Conservation (phyloP, 1,284 basidiomycete genomes). For the Peniophora sp. region DNA sequence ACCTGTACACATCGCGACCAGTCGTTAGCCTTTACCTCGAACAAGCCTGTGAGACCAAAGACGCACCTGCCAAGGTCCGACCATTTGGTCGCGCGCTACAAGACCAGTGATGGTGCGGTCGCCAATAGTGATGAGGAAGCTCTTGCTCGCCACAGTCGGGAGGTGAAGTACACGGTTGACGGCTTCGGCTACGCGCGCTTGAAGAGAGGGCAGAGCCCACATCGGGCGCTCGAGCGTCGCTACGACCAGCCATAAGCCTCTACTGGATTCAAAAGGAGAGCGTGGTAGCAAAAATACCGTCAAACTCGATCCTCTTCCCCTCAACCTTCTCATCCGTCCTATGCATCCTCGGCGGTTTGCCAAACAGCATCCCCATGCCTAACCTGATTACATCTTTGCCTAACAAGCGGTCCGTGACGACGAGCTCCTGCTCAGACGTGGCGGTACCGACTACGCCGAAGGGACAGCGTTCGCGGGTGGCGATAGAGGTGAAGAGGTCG, state of each 20-base stretch:
- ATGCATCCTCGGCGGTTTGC: slow-evolving; percentile 90
- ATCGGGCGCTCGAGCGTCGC: slow-evolving; percentile 63
- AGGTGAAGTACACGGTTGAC: slow-evolving; percentile 81
- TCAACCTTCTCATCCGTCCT: too few species aligned
- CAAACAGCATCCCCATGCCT: slow-evolving; percentile 93
- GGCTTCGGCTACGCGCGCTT: slow-evolving; percentile 50
- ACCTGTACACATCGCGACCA: slow-evolving; percentile 28
- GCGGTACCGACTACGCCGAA: slow-evolving; percentile 88
- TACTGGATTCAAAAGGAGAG: slow-evolving; percentile 7
- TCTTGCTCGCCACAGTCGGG: slow-evolving; percentile 91
- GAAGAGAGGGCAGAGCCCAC: slow-evolving; percentile 27
- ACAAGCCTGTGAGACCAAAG: too few species aligned
- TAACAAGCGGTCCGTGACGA: slow-evolving; percentile 86
- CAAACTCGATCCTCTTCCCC: too few species aligned
- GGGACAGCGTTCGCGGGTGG: slow-evolving; percentile 86
- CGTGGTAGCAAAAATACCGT: too few species aligned
- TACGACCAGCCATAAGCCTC: slow-evolving; percentile 62
- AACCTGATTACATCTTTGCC: slow-evolving; percentile 79
- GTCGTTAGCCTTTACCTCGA: too few species aligned
- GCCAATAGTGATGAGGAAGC: slow-evolving; percentile 97
- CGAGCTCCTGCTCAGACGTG: slow-evolving; percentile 73
- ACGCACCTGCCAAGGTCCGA: slow-evolving; percentile 84
- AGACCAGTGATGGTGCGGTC: slow-evolving; percentile 93
- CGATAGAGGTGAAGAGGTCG: slow-evolving; percentile 67
- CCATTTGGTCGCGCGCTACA: slow-evolving; percentile 96